Base-by-base conservation (phyloP, 2,329 filamentous ascomycete genomes). In the Exophiala alcalophila region DNA sequence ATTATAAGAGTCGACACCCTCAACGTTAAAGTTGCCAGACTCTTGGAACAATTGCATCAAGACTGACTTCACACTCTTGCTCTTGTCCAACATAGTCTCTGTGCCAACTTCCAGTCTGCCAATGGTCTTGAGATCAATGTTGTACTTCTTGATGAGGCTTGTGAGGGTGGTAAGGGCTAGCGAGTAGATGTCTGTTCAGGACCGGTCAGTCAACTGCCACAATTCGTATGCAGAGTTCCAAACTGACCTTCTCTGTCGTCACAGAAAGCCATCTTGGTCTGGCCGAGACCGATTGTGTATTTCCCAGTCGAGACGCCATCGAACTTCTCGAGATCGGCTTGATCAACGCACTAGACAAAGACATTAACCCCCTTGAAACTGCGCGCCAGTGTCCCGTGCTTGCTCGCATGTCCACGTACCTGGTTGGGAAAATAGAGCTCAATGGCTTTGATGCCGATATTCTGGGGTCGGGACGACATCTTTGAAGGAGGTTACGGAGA, bases 191-290 rank as follows among this genome's bases (percentile, higher is more conserved):
- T 92, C 86, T 91, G 50, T n/a, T 14, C 14, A 46, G 33, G 18
- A 35, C 41, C 26, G 21, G 38, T 29, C n/a, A 40, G 54, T 10
- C 9, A 15, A 28, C 12, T 8, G 14, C n/a, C n/a, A 11, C 25
- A 16, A 25, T 10, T 20, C 24, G 31, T 15, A 19, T 26, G 10
- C 11, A 14, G 12, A 42, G 16, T 6, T 12, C 25, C 21, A 4
- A 27, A 50, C 73, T 67, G 66, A 89, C 86, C 86, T 74, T 92
- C 86, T 63, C 85, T 81, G 63, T 92, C 86, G 69, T 92, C 86
- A 66, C 86, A 91, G 72, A 92, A 92, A 74, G 81, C 83, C 86
- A 92, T 92, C 73, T 86, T 88, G 64, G 84, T 91, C 77, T 92
- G 86, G 60, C 86, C 86, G 44, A 92, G 83, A 66, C 86, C 86